Conservation (phyloP, 164 flowering plant species). For the Berberis thunbergii region DNA sequence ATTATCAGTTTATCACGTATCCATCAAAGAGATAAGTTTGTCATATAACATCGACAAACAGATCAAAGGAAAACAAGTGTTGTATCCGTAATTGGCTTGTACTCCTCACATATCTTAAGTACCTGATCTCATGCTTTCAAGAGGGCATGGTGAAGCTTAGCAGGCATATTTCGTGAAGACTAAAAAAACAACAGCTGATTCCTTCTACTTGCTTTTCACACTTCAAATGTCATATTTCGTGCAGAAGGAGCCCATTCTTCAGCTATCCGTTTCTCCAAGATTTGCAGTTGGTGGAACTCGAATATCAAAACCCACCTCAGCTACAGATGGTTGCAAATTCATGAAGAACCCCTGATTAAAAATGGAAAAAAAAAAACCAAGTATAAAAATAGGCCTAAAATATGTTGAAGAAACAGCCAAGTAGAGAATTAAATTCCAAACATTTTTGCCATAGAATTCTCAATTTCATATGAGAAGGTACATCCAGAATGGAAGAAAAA, state of each 20-base stretch:
- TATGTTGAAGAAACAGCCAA: no score
- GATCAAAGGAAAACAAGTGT: no score
- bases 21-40: no score
- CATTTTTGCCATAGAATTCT: neutral
- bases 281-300: slow-evolving; percentile 79
- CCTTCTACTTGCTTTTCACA: slow-evolving; percentile 12
- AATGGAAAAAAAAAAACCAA: neutral
- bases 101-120: no score
- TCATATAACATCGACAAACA: no score
- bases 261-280: slow-evolving; percentile 73
- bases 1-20: no score
- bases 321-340: slow-evolving; percentile 99
- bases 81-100: no score
- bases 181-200: no score
- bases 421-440: neutral
- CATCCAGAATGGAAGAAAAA: neutral
- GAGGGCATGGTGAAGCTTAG: no score
- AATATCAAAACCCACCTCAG: slow-evolving; percentile 93
- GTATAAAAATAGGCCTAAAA: neutral
- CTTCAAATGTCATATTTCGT: slow-evolving; percentile 92
- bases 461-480: neutral
- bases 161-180: no score
- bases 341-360: slow-evolving; percentile 81
- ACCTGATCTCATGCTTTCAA: no score
- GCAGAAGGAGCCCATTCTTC: slow-evolving; percentile 99